Percentiles rank a stretch among this genome's conserved stretches.
Evolutionary conservation across 768 basidiomycete species (phyloP).

Genomic region (Wakefieldia striispora): DNA sequence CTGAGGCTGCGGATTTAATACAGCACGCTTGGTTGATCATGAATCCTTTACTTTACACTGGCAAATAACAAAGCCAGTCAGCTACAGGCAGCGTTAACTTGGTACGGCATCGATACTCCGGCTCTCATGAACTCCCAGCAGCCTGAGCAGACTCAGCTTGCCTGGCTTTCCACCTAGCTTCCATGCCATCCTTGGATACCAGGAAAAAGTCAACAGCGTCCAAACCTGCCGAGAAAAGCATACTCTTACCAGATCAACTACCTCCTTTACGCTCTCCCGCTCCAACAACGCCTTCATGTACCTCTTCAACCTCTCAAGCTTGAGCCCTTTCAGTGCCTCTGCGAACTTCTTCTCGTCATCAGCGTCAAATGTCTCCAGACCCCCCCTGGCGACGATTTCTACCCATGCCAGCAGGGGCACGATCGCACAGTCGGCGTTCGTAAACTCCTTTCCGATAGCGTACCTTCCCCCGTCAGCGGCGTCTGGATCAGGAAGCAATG

Average conservation of each 20-base stretch:
- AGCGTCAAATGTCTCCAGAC: constrained; percentile 46
- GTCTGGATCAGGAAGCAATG: constrained; percentile 35
- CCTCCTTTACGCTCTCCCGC: constrained; percentile 26
- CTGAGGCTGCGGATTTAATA: too few species aligned
- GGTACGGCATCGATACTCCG: too few species aligned
- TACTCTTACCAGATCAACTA: constrained; percentile 4
- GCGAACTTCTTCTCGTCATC: constrained; percentile 46
- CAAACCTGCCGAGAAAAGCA: too few species aligned
- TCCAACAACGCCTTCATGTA: constrained; percentile 47
- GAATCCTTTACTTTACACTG: too few species aligned
- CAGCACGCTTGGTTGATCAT: too few species aligned
- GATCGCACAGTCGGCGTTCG: constrained; percentile 58
- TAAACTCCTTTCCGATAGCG: constrained; percentile 42
- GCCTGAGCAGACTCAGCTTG: too few species aligned
- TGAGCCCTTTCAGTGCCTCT: constrained; percentile 39
- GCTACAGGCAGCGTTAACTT: too few species aligned
- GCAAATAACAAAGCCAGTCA: too few species aligned
- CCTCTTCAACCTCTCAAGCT: constrained; percentile 46
- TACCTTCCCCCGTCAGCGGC: constrained; percentile 37
- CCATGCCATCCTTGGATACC: constrained; percentile 3
- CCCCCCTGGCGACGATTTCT: constrained; percentile 43
- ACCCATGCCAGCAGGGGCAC: constrained; percentile 53
- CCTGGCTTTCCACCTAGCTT: background rate
- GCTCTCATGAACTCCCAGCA: too few species aligned
- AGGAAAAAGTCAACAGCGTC: background rate